phyloP scores from a whole-genome alignment of 2,329 filamentous ascomycete species.

The Hyphodiscus sp. region DNA sequence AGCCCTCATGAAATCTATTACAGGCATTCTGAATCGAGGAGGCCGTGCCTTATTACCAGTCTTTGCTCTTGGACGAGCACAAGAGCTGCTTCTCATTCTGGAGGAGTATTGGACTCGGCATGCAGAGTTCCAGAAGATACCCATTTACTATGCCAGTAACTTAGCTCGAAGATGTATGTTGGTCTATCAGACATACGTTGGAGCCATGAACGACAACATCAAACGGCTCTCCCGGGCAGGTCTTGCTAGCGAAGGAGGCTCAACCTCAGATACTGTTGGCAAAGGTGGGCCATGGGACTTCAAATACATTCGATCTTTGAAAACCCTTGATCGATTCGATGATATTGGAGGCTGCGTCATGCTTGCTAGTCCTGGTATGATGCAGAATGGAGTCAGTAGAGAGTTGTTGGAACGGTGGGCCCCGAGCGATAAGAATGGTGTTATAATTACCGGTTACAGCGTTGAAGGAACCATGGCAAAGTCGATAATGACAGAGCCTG shows the following conservation, averaged over 20 bases:
- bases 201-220: slow-evolving; percentile 99
- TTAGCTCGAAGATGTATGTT: slow-evolving; percentile 96
- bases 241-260: slow-evolving; percentile 80
- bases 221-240: slow-evolving; percentile 89
- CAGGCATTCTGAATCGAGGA: slow-evolving; percentile 81
- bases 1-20: slow-evolving; percentile 92
- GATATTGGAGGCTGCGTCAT: slow-evolving; percentile 95
- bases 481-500: slow-evolving; percentile 88
- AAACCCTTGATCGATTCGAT: slow-evolving; percentile 91
- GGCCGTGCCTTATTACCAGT: slow-evolving; percentile 92
- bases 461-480: slow-evolving; percentile 99
- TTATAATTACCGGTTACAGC: slow-evolving; percentile 96
- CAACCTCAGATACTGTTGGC: slow-evolving; percentile 63
- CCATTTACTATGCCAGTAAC: slow-evolving; percentile 97
- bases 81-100: slow-evolving; percentile 87
- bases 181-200: slow-evolving; percentile 96
- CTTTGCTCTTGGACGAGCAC: slow-evolving; percentile 87
- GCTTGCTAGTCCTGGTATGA: slow-evolving; percentile 95
- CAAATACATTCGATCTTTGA: slow-evolving; percentile 84
- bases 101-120: slow-evolving; percentile 97
- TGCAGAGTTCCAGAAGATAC: slow-evolving; percentile 77
- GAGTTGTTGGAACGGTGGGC: slow-evolving; percentile 94
- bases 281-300: slow-evolving; percentile 96
- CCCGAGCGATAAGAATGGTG: slow-evolving; percentile 92
- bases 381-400: slow-evolving; percentile 91